These are phyloP conservation scores for Periglandula ipomoeae DNA, from an alignment of 2,329 filamentous ascomycete genomes.

Conservation along the genomic window DNA sequence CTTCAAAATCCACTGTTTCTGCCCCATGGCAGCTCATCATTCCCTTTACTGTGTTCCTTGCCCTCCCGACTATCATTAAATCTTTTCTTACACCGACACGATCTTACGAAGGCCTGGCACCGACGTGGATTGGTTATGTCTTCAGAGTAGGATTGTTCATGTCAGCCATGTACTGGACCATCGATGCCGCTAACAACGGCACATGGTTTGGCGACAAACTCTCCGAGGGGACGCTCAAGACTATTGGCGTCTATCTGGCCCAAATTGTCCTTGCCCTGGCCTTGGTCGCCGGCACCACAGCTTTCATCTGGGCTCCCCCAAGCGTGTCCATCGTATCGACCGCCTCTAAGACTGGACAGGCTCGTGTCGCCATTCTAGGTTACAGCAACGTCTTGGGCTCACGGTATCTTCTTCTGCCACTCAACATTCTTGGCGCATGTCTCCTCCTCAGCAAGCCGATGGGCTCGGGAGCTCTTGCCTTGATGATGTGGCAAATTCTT, in stretches of 20 bases:
- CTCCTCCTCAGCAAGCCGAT: conserved; percentile 87
- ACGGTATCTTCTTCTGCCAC: conserved; percentile 74
- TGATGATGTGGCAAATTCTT: conserved; percentile 83
- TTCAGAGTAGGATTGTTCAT: conserved; percentile 70
- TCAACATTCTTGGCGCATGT: conserved; percentile 68
- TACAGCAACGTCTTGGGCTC: conserved; percentile 91
- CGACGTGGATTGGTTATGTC: conserved; percentile 72
- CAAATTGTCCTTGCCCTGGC: conserved; percentile 73
- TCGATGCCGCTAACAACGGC: conserved; percentile 82
- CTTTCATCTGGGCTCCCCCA: conserved; percentile 78
- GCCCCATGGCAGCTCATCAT: conserved; percentile 81
- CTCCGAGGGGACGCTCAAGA: conserved; percentile 58
- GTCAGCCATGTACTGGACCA: conserved; percentile 73
- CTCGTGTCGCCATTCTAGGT: conserved; percentile 70
- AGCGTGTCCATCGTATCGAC: conserved; percentile 63
- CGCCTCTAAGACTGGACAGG: conserved; percentile 31
- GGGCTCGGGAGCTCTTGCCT: conserved; percentile 73
- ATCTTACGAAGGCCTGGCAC: conserved; percentile 80
- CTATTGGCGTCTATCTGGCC: conserved; percentile 65
- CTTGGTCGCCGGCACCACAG: conserved; percentile 73
- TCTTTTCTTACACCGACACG: conserved; percentile 73
- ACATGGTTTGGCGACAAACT: conserved; percentile 58
- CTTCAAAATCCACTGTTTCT: conserved; percentile 82
- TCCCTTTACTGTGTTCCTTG: conserved; percentile 62
- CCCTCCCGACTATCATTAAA: conserved; percentile 66